Evolutionary conservation across 2,329 filamentous ascomycete species (phyloP).

Genomic region (Hypoxylon sp.): DNA sequence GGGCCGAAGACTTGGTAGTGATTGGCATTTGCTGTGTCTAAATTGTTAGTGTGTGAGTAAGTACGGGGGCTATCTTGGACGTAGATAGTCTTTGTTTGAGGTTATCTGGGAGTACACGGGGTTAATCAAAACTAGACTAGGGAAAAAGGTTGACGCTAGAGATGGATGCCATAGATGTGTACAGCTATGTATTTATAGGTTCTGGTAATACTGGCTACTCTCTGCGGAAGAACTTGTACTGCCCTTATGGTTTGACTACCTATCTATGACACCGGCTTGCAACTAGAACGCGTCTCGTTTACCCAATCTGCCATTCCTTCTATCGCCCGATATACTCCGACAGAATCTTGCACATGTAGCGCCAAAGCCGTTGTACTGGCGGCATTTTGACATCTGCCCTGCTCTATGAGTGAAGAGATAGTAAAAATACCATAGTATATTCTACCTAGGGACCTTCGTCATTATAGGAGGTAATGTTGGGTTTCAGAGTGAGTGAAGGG

Average conservation of each 20-base stretch:
- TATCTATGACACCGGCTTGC: background rate
- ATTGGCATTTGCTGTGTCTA: background rate
- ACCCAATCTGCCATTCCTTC: background rate
- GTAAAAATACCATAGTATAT: too few relatives aligned
- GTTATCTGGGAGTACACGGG: background rate
- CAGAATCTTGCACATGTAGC: too few relatives aligned
- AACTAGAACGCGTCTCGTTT: background rate
- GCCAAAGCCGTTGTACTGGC: too few relatives aligned
- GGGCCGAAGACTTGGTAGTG: conserved; percentile 69
- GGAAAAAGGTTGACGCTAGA: background rate
- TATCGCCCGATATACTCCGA: background rate
- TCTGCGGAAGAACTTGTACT: too few relatives aligned
- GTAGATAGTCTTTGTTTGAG: background rate
- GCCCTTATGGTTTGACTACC: background rate
- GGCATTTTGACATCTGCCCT: too few relatives aligned
- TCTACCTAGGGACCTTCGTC: too few relatives aligned
- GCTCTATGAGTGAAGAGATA: too few relatives aligned
- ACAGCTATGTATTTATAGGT: background rate
- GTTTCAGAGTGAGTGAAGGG: background rate
- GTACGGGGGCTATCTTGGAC: background rate
- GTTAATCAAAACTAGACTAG: background rate
- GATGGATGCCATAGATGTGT: background rate
- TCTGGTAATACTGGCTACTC: background rate
- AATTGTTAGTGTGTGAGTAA: background rate
- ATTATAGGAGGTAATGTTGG: background rate